These are phyloP conservation scores for Komagataella pastoris DNA, from an alignment of 805 yeast species.

Conservation along the genomic window DNA sequence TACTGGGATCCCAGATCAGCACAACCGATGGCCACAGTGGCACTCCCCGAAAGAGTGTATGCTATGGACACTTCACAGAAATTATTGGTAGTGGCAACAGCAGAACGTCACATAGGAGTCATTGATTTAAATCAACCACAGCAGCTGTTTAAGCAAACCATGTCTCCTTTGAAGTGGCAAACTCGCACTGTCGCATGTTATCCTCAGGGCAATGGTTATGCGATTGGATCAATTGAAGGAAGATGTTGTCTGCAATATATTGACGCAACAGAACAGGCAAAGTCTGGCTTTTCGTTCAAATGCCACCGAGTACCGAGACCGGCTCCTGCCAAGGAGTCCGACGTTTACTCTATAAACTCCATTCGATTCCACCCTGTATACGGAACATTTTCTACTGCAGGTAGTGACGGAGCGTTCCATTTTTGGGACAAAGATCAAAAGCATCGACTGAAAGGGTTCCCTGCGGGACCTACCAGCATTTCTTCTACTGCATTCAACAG, in stretches of 20 bases:
- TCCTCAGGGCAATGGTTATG: constrained; percentile 88
- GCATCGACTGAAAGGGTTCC: constrained; percentile 74
- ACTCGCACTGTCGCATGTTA: constrained; percentile 74
- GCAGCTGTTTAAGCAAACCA: constrained; percentile 55
- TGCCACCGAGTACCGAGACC: constrained; percentile 75
- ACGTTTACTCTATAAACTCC: constrained; percentile 68
- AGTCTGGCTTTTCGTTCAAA: constrained; percentile 76
- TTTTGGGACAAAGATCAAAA: constrained; percentile 94
- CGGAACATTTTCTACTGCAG: constrained; percentile 90
- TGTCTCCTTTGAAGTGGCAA: constrained; percentile 82
- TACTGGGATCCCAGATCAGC: constrained; percentile 92
- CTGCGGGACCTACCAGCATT: constrained; percentile 53
- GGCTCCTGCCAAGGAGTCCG: constrained; percentile 39
- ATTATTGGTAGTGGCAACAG: constrained; percentile 85
- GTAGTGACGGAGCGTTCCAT: constrained; percentile 86
- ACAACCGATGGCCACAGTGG: constrained; percentile 68
- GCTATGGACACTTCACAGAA: constrained; percentile 76
- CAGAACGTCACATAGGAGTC: constrained; percentile 70
- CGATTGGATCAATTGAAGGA: constrained; percentile 89
- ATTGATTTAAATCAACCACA: constrained; percentile 78
- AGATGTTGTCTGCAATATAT: constrained; percentile 90
- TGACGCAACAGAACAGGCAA: constrained; percentile 65
- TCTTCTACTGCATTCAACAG: constrained; percentile 73
- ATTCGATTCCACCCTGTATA: constrained; percentile 78
- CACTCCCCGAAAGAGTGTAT: constrained; percentile 84